Base-by-base conservation (phyloP, 202 grass and related monocot species). In the Carex arenaria region DNA sequence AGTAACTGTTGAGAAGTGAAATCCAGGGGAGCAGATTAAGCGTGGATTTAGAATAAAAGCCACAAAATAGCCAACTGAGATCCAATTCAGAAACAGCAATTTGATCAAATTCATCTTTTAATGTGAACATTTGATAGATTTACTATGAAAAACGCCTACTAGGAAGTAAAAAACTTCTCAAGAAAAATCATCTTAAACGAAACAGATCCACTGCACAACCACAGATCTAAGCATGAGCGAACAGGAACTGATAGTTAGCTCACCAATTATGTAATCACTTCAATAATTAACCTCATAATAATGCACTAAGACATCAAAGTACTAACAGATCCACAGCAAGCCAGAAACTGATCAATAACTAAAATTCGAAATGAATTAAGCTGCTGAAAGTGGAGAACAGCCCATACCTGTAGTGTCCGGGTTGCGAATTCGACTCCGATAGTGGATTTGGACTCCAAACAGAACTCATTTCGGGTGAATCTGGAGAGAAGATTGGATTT, bases 391-490 rank as follows among this genome's bases (percentile, higher is more conserved):
- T 31, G 28, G 11, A 62, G 11, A 53, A 12, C 31, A 52, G 15
- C 4, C 23, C 23, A 14, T 53, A 97, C 91, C 76, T 93, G 95
- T 65, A 97, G 84, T 0, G 95, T 94, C 0, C 92, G 57, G 0
- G 90, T 97, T 28, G 95, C 92, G 90, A 97, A 97, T 87, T 97
- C 94, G 74, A 97, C 94, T 88, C 94, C 94, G 76, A 97, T 92
- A 84, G 94, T 97, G 87, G 94, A 97, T 84, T 97, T 97, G 64
- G 94, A 92, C 70, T 97, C 94, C 82, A 97, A 90, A 84, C 89
- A 97, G 91, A 97, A 97, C 83, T 97, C 91, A 88, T 97, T 90
- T 84, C 91, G 91, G 78, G 95, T 97, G 92, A 97, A 97, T 10
- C 95, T 89, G 70, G 95, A 97, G 4, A 97, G 89, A 3, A 97